phyloP scores from a whole-genome alignment of 805 yeast genomes.

The Ogataea glucozyma region DNA sequence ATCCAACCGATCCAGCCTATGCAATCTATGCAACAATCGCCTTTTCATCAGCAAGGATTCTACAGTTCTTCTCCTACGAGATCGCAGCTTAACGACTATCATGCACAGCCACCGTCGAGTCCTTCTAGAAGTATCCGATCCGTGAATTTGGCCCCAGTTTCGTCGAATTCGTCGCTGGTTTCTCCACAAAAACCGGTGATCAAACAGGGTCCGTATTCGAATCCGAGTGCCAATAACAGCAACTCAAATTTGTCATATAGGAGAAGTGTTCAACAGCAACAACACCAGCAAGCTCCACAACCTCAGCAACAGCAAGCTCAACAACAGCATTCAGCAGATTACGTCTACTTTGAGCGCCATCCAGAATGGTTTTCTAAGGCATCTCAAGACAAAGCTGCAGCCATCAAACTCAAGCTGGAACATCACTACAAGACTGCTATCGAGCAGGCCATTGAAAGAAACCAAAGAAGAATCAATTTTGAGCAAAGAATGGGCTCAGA shows the following conservation, averaged over 20 bases:
- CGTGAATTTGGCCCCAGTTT: constrained; percentile 32
- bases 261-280: constrained; percentile 15
- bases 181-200: constrained; percentile 29
- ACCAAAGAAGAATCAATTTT: constrained; percentile 84
- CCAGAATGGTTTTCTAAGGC: constrained; percentile 74
- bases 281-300: constrained; percentile 19
- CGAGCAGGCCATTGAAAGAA: constrained; percentile 90
- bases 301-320: constrained; percentile 16
- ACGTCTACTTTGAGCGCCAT: constrained; percentile 76
- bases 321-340: constrained; percentile 36
- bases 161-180: constrained; percentile 31
- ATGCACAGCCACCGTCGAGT: constrained; percentile 36
- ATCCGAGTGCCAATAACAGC: constrained; percentile 30
- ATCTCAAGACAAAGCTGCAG: constrained; percentile 82
- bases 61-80: constrained; percentile 32
- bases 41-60: constrained; percentile 12
- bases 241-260: constrained; percentile 29
- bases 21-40: constrained; percentile 6
- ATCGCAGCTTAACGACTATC: constrained; percentile 21
- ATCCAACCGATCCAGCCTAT: constrained; percentile 16
- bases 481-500: constrained; percentile 72
- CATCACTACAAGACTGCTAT: constrained; percentile 85
- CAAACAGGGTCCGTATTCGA: constrained; percentile 24
- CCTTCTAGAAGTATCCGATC: constrained; percentile 38
- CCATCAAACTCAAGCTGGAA: constrained; percentile 77